These are phyloP conservation scores for Talaromyces pinophilus DNA, from an alignment of 2,329 filamentous ascomycete genomes.

Conservation along the genomic window DNA sequence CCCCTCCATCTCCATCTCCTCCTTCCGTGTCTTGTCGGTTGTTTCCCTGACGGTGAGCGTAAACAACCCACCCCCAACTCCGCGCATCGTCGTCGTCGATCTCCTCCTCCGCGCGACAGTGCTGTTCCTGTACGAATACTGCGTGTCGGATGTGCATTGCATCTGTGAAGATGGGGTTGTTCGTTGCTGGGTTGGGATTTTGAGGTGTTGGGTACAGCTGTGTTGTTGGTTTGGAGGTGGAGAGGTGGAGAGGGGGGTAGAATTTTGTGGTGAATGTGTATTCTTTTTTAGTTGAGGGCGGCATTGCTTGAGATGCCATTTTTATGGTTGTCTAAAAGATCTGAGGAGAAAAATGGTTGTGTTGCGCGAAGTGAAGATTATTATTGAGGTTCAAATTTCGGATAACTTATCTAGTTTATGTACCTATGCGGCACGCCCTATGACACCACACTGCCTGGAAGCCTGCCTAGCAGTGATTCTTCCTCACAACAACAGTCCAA, in stretches of 20 bases:
- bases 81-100: constrained; percentile 77
- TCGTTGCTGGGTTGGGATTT: constrained; percentile 29
- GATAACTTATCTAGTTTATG: too few relatives aligned
- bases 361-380: background rate
- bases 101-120: constrained; percentile 65
- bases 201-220: constrained; percentile 32
- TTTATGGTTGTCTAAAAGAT: background rate
- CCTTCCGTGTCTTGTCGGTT: constrained; percentile 31
- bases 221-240: background rate
- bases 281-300: background rate
- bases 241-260: constrained; percentile 13
- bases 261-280: constrained; percentile 12
- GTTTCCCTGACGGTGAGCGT: constrained; percentile 44
- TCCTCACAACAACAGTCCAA: constrained; percentile 13
- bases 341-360: background rate
- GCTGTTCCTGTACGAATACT: constrained; percentile 62
- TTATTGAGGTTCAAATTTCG: background rate
- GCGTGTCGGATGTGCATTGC: constrained; percentile 59
- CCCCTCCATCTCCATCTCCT: constrained; percentile 35
- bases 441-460: background rate
- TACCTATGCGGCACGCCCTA: background rate
- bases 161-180: constrained; percentile 60
- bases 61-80: constrained; percentile 86
- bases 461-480: constrained; percentile 6
- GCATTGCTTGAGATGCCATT: background rate